A percentile compares a stretch with the other conserved stretches of the same genome.
Conservation (phyloP, 2,329 filamentous ascomycete genomes). For the Aspergillus ochraceoroseus region DNA sequence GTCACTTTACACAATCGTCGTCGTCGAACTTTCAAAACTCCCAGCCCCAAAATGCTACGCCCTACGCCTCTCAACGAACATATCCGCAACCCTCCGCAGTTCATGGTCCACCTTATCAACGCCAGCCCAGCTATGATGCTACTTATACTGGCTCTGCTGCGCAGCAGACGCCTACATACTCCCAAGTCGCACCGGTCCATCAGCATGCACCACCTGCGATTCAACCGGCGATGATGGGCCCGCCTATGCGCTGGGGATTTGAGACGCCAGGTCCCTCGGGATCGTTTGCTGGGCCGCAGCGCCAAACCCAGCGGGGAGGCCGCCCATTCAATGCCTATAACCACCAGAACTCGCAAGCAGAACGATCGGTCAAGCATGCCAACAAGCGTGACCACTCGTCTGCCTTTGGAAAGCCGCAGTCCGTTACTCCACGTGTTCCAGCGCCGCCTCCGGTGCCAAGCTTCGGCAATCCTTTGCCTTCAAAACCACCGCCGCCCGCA, state of each 20-base stretch:
- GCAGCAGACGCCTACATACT: conserved; percentile 24
- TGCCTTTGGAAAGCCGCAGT: conserved; percentile 35
- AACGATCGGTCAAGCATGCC: conserved; percentile 20
- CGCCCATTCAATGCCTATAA: conserved; percentile 24
- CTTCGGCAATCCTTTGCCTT: conserved; percentile 43
- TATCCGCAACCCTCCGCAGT: conserved; percentile 25
- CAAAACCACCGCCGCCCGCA: conserved; percentile 39
- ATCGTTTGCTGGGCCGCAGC: conserved; percentile 41
- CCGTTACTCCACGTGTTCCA: conserved; percentile 29
- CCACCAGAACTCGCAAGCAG: conserved; percentile 17
- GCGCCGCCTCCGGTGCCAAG: conserved; percentile 45
- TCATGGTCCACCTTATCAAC: conserved; percentile 26
- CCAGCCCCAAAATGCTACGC: conserved; percentile 18
- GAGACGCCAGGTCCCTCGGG: conserved; percentile 47
- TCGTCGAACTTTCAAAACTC: conserved; percentile 23
- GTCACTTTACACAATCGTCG: conserved; percentile 25
- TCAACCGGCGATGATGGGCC: conserved; percentile 49
- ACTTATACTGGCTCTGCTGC: conserved; percentile 22
- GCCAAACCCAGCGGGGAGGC: conserved; percentile 25
- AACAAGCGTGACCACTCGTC: conserved; percentile 39
- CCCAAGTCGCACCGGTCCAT: conserved; percentile 18
- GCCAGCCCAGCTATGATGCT: conserved; percentile 27
- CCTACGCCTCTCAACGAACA: conserved; percentile 24
- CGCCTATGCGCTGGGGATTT: conserved; percentile 54
- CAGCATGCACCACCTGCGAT: conserved; percentile 23